Evolutionary conservation across 345 rosid genomes (phyloP), one percentile per base, ranked within the genome.

Genomic region (Acer yangbiense): DNA sequence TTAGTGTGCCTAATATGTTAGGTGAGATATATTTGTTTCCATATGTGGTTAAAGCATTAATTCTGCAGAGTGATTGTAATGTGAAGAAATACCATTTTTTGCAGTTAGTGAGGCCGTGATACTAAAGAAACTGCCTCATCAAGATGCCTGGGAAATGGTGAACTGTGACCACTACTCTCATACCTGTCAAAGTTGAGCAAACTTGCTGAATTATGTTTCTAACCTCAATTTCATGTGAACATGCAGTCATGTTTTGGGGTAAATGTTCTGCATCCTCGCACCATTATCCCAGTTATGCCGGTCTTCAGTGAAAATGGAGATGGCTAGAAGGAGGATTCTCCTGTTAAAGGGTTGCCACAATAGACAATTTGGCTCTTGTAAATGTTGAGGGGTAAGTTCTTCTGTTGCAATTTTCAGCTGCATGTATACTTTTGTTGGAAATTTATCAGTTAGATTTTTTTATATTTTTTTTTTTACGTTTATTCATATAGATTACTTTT

Each of bases 81-180:
- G 39, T 35, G 72, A 43, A 72, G n/a, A 10, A 41, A 35, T 46
- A 16, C 14, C 46, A 66, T 80, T 39, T 75, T 81, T 62, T 88
- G 89, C 91, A 97, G 99, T 97, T 84, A 90, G 91, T 75, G 98
- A 97, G 84, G 99, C 99, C 65, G 97, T 97, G 69, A 93, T 94
- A 76, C 79, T 97, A n/a, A 85, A 81, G 83, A 90, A 86, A 46
- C 85, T 97, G 76, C 91, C 98, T 79, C 94, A 97, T 84, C 98
- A 97, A 87, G 99, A 97, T 84, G 99, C 99, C 48, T 97, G 98
- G 99, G 99, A 97, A 90, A 94, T 97, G 99, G 98, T 97, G 85
- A 89, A 65, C 75, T n/a, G n/a, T 65, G 44, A 77, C 13, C 39
- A 4, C 64, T 78, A 75, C 79, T 84, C 54, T 77, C 58, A 65